Evolutionary conservation across 2,329 filamentous ascomycete genomes (phyloP).

Genomic region (Ascochyta clinopodiicola): DNA sequence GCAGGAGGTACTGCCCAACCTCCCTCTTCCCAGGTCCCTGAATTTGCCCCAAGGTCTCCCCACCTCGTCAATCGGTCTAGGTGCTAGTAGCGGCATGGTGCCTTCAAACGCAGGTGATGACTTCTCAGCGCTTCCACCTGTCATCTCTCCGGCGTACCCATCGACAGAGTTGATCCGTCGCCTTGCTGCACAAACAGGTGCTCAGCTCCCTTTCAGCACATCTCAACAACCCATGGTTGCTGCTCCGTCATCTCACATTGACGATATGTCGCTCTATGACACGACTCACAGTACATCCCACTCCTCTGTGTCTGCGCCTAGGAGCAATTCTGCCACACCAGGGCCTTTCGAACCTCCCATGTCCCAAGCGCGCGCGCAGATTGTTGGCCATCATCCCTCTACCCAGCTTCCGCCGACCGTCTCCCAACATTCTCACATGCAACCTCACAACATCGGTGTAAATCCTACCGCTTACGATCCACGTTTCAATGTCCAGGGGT

Average conservation of each 20-base stretch:
- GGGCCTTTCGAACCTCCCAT: slow-evolving; percentile 42
- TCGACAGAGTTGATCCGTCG: slow-evolving; percentile 45
- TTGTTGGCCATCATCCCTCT: slow-evolving; percentile 26
- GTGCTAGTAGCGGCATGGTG: slow-evolving; percentile 32
- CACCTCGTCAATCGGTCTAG: slow-evolving; percentile 36
- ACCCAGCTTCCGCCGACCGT: slow-evolving; percentile 37
- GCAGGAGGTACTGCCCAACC: slow-evolving; percentile 69
- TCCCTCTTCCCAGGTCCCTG: slow-evolving; percentile 46
- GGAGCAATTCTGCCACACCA: slow-evolving; percentile 44
- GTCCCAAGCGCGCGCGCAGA: slow-evolving; percentile 34
- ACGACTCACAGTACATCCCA: slow-evolving; percentile 41
- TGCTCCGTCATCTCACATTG: slow-evolving; percentile 41
- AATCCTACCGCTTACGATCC: slow-evolving; percentile 42
- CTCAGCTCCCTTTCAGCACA: slow-evolving; percentile 43
- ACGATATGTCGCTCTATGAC: slow-evolving; percentile 46
- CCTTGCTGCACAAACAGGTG: slow-evolving; percentile 44
- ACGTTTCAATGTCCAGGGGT: slow-evolving; percentile 41
- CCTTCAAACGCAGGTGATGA: slow-evolving; percentile 42
- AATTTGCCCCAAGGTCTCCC: slow-evolving; percentile 39
- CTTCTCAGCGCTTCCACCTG: slow-evolving; percentile 32
- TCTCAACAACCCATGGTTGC: slow-evolving; percentile 41
- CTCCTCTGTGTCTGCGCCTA: slow-evolving; percentile 40
- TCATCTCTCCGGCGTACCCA: slow-evolving; percentile 40
- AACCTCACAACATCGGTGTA: slow-evolving; percentile 40
- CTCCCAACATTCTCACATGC: slow-evolving; percentile 37